Evolutionary conservation across 2,329 filamentous ascomycete genomes (phyloP).

Genomic region (Triangularia verruculosa): DNA sequence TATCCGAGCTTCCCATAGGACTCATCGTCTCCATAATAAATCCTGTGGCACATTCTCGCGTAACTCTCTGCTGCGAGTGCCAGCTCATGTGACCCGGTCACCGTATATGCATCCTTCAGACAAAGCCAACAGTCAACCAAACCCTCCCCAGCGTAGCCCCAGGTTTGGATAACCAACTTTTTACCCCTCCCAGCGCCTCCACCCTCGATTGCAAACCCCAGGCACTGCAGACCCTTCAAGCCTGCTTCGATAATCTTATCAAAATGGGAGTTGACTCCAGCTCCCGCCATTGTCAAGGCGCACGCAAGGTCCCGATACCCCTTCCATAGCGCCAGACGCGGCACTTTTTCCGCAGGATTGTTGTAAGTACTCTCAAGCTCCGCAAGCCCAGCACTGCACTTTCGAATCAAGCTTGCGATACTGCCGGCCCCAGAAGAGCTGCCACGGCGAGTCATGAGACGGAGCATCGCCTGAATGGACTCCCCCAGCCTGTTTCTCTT

Average conservation of each 20-base stretch:
- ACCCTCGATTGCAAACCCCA: constrained; percentile 28
- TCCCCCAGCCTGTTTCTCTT: constrained; percentile 14
- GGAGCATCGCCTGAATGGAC: not conserved
- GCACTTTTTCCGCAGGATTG: constrained; percentile 1
- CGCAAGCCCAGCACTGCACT: not conserved
- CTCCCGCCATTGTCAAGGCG: not conserved
- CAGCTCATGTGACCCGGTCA: constrained; percentile 1
- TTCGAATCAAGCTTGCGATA: not conserved
- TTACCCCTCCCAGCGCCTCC: not conserved
- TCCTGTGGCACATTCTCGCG: constrained; percentile 13
- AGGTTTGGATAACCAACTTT: constrained; percentile 10
- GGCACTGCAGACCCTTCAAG: constrained; percentile 28
- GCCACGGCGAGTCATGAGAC: not conserved
- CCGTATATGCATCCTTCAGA: constrained; percentile 2
- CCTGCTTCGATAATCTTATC: constrained; percentile 23
- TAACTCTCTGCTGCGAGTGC: constrained; percentile 6
- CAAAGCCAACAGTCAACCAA: constrained; percentile 13
- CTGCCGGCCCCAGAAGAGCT: not conserved
- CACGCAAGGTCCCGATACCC: constrained; percentile 22
- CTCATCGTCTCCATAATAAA: constrained; percentile 16
- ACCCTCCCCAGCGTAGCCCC: constrained; percentile 8
- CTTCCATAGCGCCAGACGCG: constrained; percentile 26
- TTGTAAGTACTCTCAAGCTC: constrained; percentile 28
- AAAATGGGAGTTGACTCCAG: not conserved
- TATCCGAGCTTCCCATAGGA: constrained; percentile 4